These are phyloP conservation scores for Arachnomyces sp. DNA, from an alignment of 2,329 filamentous ascomycete species.

Conservation along the genomic window DNA sequence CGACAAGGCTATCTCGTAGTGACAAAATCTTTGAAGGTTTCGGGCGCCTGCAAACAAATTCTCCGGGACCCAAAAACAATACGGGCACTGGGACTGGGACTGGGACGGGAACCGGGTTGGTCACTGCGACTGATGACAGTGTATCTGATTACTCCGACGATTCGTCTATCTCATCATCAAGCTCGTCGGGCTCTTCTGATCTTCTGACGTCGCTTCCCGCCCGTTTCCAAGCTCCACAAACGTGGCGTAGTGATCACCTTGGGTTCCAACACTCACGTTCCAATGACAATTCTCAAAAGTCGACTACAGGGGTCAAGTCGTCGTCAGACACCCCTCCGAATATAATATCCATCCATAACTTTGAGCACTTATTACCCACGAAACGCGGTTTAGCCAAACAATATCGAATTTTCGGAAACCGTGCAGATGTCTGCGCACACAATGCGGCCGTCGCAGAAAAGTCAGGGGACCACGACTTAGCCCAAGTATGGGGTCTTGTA, in stretches of 20 bases:
- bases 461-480: constrained; percentile 62
- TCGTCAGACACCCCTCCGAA: constrained; percentile 52
- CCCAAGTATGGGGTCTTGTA: constrained; percentile 76
- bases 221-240: constrained; percentile 43
- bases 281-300: constrained; percentile 41
- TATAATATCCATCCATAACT: constrained; percentile 63
- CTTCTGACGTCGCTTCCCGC: constrained; percentile 39
- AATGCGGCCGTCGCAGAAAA: constrained; percentile 73
- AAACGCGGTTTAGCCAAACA: constrained; percentile 68
- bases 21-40: constrained; percentile 57
- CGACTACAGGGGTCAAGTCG: constrained; percentile 51
- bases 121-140: constrained; percentile 38
- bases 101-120: constrained; percentile 19
- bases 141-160: constrained; percentile 41
- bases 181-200: constrained; percentile 38
- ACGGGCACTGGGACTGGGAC: constrained; percentile 38
- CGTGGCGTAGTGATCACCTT: constrained; percentile 45
- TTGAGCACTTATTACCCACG: constrained; percentile 66
- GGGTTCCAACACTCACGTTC: constrained; percentile 50
- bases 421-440: constrained; percentile 71
- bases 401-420: constrained; percentile 78
- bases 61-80: constrained; percentile 39
- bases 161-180: constrained; percentile 56
- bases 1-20: constrained; percentile 40
- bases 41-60: constrained; percentile 49